A percentile compares a stretch with the other conserved stretches of the same genome.
Conservation (phyloP, 2,329 filamentous ascomycete genomes). For the Phoma herbarum region DNA sequence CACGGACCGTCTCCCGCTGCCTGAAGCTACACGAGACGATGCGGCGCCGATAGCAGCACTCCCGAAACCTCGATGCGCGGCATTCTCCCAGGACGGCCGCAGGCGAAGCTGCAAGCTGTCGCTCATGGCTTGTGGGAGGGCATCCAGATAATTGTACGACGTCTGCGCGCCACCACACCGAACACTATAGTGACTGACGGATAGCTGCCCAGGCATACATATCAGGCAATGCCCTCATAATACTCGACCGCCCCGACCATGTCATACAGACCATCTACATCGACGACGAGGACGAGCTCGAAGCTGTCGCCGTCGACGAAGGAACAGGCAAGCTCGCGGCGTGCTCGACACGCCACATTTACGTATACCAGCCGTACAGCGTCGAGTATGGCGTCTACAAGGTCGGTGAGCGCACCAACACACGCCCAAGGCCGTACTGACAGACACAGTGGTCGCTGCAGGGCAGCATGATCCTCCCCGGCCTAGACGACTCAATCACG, state of each 20-base stretch:
- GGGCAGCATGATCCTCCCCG: conserved; percentile 62
- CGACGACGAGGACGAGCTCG: conserved; percentile 72
- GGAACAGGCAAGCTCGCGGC: conserved; percentile 84
- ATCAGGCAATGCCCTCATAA: conserved; percentile 84
- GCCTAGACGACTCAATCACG: conserved; percentile 58
- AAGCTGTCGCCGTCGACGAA: conserved; percentile 84
- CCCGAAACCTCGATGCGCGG: conserved; percentile 67
- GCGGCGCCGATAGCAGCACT: conserved; percentile 34
- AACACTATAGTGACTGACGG: conserved; percentile 22
- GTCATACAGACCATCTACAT: conserved; percentile 92
- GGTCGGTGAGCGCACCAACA: conserved; percentile 58
- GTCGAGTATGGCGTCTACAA: conserved; percentile 75
- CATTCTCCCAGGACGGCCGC: conserved; percentile 81
- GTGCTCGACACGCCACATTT: conserved; percentile 71
- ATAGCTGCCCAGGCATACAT: conserved; percentile 74
- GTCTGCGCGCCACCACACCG: conserved; percentile 7
- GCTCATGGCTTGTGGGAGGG: conserved; percentile 77
- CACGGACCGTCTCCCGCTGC: background rate
- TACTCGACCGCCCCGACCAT: conserved; percentile 76
- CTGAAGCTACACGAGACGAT: conserved; percentile 25
- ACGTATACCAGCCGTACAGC: conserved; percentile 80
- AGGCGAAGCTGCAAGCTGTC: conserved; percentile 79
- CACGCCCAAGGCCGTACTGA: conserved; percentile 31
- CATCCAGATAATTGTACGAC: conserved; percentile 74
- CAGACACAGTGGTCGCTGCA: conserved; percentile 66